These are phyloP conservation scores for Tuber indicum DNA, from an alignment of 495 filamentous ascomycete species.

Conservation along the genomic window DNA sequence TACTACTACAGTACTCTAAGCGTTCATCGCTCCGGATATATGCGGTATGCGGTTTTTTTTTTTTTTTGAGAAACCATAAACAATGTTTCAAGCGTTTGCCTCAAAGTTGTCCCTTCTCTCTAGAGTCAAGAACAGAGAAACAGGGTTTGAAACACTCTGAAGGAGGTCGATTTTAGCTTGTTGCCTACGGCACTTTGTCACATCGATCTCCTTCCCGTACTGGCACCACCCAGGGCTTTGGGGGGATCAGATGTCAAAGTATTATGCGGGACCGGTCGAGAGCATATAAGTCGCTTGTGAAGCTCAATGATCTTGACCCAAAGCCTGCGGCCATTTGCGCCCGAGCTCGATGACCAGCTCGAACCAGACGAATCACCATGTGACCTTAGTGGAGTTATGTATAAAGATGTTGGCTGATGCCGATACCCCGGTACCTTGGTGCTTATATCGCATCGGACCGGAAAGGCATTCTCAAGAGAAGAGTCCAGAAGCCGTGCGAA, in stretches of 20 bases:
- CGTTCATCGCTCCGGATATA: neutral
- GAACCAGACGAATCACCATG: too few relatives aligned
- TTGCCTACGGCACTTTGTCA: neutral
- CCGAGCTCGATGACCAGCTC: too few relatives aligned
- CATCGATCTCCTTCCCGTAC: neutral
- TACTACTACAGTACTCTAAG: too few relatives aligned
- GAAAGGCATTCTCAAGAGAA: neutral
- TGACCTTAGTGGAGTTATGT: too few relatives aligned
- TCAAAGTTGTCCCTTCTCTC: neutral
- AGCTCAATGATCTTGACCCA: too few relatives aligned
- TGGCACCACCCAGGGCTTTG: neutral
- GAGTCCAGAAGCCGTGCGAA: neutral
- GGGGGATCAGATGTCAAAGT: neutral
- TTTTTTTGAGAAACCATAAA: neutral
- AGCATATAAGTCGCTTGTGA: neutral
- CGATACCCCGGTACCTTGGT: too few relatives aligned
- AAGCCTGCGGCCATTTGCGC: neutral
- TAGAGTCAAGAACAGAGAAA: neutral
- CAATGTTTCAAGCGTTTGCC: neutral
- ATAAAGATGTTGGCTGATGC: neutral
- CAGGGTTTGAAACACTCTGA: neutral
- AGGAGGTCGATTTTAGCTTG: neutral
- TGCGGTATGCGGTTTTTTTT: neutral
- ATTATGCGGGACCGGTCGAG: neutral
- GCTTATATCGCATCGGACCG: neutral